Base-by-base conservation (phyloP, 352 stramenopile species). In the Aphanomyces stellatus region DNA sequence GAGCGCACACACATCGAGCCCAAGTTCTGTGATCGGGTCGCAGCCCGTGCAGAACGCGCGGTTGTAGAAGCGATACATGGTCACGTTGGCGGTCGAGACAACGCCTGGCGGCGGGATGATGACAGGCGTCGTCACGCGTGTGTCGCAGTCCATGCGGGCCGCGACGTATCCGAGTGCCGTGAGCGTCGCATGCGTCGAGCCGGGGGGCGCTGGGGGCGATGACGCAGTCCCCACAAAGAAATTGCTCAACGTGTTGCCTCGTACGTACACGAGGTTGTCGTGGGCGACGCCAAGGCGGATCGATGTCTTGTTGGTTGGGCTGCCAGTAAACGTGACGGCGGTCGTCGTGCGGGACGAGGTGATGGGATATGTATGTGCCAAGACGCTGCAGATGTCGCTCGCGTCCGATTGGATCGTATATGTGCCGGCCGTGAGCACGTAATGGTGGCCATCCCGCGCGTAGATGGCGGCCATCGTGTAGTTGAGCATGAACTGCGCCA, bases 1-100 rank as follows among this genome's bases (percentile, higher is more conserved):
- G 5, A 67, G 13, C 19, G n/a, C 24, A 33, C 60, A 67, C 17
- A 15, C 33, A 10, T 33, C 27, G n/a, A 31, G 27, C 8, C 60
- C 60, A n/a, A 67, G 40, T 33, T 67, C 60, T 6, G 33, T 33
- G 31, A 67, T 33, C 2, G 60, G 46, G 24, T 57, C 22, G 49
- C 60, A 67, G 4, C 60, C 60, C 17, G 60, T 42, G 60, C 60
- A 67, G 34, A 59, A 67, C 17, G 43, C 8, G 2, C 46, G 41
- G 22, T 7, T n/a, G n/a, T 43, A 59, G 31, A 67, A 57, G 17
- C 60, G 60, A 33, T 60, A 67, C 49, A 57, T 57, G 49, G 49
- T 34, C 25, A 57, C 22, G 49, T 57, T 57, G 22, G 4, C 27
- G 25, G 8, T 17, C 25, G 33, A 15, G 22, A 57, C 22, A 30